Evolutionary conservation across 2,329 filamentous ascomycete species (phyloP), one percentile per base, ranked within the genome.

Genomic region (Magnaporthiopsis rhizophila): DNA sequence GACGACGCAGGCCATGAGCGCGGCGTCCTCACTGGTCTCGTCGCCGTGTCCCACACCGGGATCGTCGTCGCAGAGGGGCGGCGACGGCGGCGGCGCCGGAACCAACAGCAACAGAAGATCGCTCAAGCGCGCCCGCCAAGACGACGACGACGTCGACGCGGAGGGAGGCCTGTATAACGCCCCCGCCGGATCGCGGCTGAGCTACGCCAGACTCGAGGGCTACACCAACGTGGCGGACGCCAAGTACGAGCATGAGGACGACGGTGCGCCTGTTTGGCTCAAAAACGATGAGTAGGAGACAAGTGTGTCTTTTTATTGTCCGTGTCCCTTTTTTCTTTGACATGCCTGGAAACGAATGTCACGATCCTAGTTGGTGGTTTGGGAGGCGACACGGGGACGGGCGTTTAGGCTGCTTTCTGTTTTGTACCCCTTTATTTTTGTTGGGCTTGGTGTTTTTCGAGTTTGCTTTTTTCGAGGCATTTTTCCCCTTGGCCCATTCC

Each of bases 181-280:
- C 18, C 6, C 9, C 13, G 3, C 21, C 3, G 45, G 45, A 7
- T 24, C 45, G 45, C 45, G 45, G 15, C 45, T 53, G 45, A 53
- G 45, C 45, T 53, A 53, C 21, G 21, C 64, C 45, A 67, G 67
- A 68, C 66, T 61, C 66, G 30, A 30, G 26, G 18, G 34, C 58
- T 36, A 60, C 58, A 8, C 34, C 30, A 36, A 18, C 58, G 58
- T 60, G 18, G 58, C 58, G 18, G 34, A 60, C 15, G 58, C 58
- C 58, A 60, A 60, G 30, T 60, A 60, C 58, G 30, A 53, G 18
- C 45, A 21, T 24, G 18, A 53, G 21, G 45, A 24, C 5, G 18
- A 53, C 6, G 30, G 30, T 21, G 7, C 45, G 4, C 45, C 45
- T 24, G 45, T 11, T 3, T 53, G 45, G 45, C 45, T 24, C 18